Percentiles rank a stretch among this genome's conserved stretches.
These are phyloP conservation scores for Trametes meyenii DNA, from an alignment of 768 basidiomycete genomes.

Conservation along the genomic window DNA sequence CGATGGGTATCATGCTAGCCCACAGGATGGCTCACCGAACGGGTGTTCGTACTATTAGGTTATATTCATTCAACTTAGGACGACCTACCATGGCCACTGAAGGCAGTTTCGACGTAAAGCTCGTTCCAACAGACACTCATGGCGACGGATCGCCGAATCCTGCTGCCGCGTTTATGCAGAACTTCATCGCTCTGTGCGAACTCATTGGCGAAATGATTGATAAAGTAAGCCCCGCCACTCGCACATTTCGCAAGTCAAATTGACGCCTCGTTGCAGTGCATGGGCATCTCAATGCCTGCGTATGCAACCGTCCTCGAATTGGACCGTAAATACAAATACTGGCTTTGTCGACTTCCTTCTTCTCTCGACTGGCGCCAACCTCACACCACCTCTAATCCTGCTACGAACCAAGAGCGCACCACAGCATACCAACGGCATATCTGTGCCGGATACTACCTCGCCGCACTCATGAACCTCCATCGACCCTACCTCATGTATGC, in stretches of 20 bases:
- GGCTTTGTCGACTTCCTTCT: conserved; percentile 45
- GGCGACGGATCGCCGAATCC: conserved; percentile 37
- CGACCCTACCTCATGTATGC: conserved; percentile 44
- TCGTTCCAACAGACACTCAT: conserved; percentile 23
- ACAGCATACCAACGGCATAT: conserved; percentile 47
- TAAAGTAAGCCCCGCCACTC: conserved; percentile 35
- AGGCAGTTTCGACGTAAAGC: conserved; percentile 42
- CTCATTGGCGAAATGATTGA: conserved; percentile 46
- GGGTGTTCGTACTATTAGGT: conserved; percentile 36
- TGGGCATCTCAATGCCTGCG: conserved; percentile 23
- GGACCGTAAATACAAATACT: conserved; percentile 46
- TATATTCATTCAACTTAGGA: conserved; percentile 48
- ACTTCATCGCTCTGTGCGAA: conserved; percentile 42
- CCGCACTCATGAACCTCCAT: conserved; percentile 48
- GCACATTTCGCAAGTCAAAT: not conserved
- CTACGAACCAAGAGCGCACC: conserved; percentile 34
- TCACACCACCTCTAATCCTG: conserved; percentile 1
- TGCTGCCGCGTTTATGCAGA: conserved; percentile 41
- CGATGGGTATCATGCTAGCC: conserved; percentile 8
- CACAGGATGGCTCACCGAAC: not conserved
- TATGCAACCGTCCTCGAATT: conserved; percentile 43
- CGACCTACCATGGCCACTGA: conserved; percentile 46
- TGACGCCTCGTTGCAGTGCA: conserved; percentile 18
- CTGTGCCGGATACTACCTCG: conserved; percentile 51
- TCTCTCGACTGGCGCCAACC: conserved; percentile 43